A percentile compares a stretch with the other conserved stretches of the same genome.
These are phyloP conservation scores for Rutstroemia sp. DNA, from an alignment of 2,329 filamentous ascomycete genomes.

Conservation along the genomic window DNA sequence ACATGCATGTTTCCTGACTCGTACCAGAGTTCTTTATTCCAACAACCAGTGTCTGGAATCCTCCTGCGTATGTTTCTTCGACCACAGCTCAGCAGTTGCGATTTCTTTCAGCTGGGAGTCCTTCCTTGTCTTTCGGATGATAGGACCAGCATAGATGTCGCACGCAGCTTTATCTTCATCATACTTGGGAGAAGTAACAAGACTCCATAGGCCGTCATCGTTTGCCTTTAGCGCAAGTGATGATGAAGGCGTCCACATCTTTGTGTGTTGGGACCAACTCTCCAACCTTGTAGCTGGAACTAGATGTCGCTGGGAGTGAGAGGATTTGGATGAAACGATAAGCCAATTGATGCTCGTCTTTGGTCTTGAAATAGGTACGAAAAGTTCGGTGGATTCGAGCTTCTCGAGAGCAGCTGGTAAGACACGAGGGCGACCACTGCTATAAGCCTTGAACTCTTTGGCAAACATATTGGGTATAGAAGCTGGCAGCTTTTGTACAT, in stretches of 20 bases:
- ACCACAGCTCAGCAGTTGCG: slow-evolving; percentile 19
- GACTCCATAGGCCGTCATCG: slow-evolving; percentile 14
- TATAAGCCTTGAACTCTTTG: not conserved
- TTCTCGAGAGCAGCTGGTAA: not conserved
- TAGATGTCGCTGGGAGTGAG: too few relatives aligned
- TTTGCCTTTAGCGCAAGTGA: too few relatives aligned
- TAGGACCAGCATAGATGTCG: slow-evolving; percentile 14
- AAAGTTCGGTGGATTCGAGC: not conserved
- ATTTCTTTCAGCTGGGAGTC: slow-evolving; percentile 10
- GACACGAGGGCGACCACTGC: not conserved
- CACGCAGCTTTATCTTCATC: slow-evolving; percentile 9
- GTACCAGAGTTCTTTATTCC: not conserved
- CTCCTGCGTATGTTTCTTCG: slow-evolving; percentile 9
- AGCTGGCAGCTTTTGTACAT: too few relatives aligned
- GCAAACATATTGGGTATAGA: not conserved
- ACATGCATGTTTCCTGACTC: too few relatives aligned
- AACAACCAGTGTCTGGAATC: slow-evolving; percentile 20
- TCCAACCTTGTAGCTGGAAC: too few relatives aligned
- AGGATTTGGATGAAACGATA: not conserved
- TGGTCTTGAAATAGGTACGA: not conserved
- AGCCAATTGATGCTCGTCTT: not conserved
- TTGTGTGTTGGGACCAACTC: too few relatives aligned
- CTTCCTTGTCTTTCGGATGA: slow-evolving; percentile 17
- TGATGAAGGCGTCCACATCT: too few relatives aligned
- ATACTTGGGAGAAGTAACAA: not conserved